A percentile compares a stretch with the other conserved stretches of the same genome.
These are phyloP conservation scores for Paracoccidioides brasiliensis DNA, from an alignment of 2,329 filamentous ascomycete species.

Conservation along the genomic window DNA sequence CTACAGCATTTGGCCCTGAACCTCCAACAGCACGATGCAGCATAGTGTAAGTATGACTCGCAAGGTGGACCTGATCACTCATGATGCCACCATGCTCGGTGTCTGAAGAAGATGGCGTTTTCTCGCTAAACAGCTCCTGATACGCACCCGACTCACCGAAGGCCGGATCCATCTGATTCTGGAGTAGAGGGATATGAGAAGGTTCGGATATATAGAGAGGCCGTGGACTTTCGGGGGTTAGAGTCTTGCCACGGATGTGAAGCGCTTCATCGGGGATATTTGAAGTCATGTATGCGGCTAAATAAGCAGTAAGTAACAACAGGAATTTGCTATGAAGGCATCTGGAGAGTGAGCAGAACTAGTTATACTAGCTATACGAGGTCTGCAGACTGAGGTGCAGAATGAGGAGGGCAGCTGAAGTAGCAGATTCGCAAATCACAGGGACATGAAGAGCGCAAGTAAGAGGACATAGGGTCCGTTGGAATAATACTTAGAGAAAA, in stretches of 20 bases:
- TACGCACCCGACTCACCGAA: conserved; percentile 55
- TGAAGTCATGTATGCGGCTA: conserved; percentile 39
- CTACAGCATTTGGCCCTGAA: conserved; percentile 2
- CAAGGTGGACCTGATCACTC: conserved; percentile 4
- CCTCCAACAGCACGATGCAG: conserved; percentile 5
- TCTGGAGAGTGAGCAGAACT: not conserved
- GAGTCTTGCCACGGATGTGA: conserved; percentile 51
- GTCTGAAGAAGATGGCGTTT: conserved; percentile 8
- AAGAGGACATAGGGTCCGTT: conserved; percentile 9
- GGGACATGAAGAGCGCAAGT: not conserved
- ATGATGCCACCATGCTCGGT: conserved; percentile 5
- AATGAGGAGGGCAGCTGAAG: not conserved
- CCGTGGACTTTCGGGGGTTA: conserved; percentile 59
- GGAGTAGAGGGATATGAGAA: conserved; percentile 54
- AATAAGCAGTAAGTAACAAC: not conserved
- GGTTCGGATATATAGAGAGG: conserved; percentile 56
- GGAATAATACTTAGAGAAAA: not conserved
- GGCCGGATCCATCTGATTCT: conserved; percentile 58
- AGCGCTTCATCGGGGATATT: conserved; percentile 35
- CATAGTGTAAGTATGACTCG: conserved; percentile 7
- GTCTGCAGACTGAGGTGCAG: not conserved
- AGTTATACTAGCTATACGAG: not conserved
- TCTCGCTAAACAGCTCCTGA: conserved; percentile 28
- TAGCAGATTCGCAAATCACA: not conserved
- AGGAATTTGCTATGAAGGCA: not conserved